Percentiles rank a stretch among this genome's conserved stretches.
These are phyloP conservation scores for Yarrowia sp. DNA, from an alignment of 805 yeast species.

Conservation along the genomic window DNA sequence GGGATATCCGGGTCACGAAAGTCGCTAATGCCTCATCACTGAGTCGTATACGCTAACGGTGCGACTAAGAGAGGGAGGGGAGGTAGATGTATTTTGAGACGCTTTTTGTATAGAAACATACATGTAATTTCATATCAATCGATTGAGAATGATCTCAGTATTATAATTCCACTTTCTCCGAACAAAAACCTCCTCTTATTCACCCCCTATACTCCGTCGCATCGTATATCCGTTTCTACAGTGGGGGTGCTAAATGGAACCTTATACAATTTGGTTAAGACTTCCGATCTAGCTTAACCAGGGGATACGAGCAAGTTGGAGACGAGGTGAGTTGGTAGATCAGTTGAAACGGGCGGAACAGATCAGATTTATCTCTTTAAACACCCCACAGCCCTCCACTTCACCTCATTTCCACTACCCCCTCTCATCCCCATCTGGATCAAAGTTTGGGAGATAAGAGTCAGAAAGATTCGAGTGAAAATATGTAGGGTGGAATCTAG, in stretches of 20 bases:
- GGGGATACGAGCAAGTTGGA: neutral
- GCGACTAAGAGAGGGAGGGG: neutral
- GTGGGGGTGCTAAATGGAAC: conserved; percentile 9
- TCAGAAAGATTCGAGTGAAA: conserved; percentile 2
- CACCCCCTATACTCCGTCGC: neutral
- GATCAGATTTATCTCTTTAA: neutral
- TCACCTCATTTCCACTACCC: neutral
- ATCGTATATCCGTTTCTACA: conserved; percentile 2
- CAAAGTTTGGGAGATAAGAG: conserved; percentile 37
- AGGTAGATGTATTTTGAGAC: neutral
- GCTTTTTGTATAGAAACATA: neutral
- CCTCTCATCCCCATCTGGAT: neutral
- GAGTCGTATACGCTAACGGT: conserved; percentile 1
- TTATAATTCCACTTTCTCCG: no score
- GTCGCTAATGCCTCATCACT: conserved; percentile 23
- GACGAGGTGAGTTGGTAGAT: neutral
- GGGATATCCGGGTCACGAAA: conserved; percentile 6
- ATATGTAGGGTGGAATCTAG: neutral
- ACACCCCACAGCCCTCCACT: neutral
- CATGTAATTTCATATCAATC: neutral
- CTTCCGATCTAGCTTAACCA: no score
- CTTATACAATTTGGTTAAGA: neutral
- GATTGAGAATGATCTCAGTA: no score
- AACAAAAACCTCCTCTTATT: no score
- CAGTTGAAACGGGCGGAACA: neutral